Conservation (phyloP, 305 asterid species). For the Fraxinus sp. region DNA sequence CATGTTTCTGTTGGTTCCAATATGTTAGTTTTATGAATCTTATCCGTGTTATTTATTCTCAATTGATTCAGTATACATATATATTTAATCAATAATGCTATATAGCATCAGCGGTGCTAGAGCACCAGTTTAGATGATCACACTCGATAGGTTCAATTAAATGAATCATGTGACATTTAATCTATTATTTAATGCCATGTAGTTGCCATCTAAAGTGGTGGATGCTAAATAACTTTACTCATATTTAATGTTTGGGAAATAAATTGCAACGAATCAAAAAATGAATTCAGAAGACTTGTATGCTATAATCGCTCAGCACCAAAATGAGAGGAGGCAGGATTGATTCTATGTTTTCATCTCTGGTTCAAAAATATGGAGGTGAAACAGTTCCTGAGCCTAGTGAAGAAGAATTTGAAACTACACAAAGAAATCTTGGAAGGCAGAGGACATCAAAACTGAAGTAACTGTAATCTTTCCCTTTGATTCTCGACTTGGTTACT, state of each 20-base stretch:
- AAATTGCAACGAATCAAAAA: constrained; percentile 25
- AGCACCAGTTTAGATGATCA: too few species aligned
- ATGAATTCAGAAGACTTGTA: constrained; percentile 34
- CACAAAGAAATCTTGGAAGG: constrained; percentile 34
- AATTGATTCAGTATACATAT: not conserved
- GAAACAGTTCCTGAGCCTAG: constrained; percentile 34
- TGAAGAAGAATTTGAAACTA: constrained; percentile 56
- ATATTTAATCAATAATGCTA: too few species aligned
- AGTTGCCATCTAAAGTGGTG: too few species aligned
- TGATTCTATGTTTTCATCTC: constrained; percentile 30
- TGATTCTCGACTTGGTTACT: constrained; percentile 4
- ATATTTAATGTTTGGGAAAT: not conserved
- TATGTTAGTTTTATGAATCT: not conserved
- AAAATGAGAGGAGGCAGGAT: constrained; percentile 42
- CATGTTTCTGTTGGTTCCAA: not conserved
- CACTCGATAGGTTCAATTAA: too few species aligned
- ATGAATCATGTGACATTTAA: too few species aligned
- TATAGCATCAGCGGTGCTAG: too few species aligned
- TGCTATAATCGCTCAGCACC: constrained; percentile 41
- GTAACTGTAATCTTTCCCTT: not conserved
- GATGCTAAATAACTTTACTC: too few species aligned
- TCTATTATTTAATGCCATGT: too few species aligned
- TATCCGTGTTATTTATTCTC: not conserved
- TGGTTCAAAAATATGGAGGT: constrained; percentile 40
- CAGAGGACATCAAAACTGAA: constrained; percentile 37